Conservation (phyloP, 352 stramenopile genomes). For the Pythium dissimile region DNA sequence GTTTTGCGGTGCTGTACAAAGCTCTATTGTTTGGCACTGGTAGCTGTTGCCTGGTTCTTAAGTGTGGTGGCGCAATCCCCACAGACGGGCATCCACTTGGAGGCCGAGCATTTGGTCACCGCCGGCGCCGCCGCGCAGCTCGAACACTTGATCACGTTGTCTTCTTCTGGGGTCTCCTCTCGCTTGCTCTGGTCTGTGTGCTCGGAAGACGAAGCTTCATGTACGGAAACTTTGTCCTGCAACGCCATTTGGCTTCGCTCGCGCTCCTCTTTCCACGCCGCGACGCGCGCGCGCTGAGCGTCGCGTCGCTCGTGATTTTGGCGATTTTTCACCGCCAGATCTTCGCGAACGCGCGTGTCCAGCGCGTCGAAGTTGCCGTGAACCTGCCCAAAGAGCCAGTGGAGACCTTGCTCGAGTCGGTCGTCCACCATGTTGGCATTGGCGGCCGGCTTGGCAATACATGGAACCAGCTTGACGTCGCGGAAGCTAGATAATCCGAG, state of each 20-base stretch:
- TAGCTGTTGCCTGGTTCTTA: conserved; percentile 21
- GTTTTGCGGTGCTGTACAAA: too few species aligned
- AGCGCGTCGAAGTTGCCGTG: conserved; percentile 47
- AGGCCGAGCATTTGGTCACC: conserved; percentile 74
- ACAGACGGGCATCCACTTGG: conserved; percentile 87
- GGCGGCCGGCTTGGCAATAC: conserved; percentile 55
- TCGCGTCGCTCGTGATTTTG: conserved; percentile 50
- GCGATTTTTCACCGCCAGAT: conserved; percentile 55
- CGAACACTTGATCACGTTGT: conserved; percentile 58
- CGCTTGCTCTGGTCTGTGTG: not conserved
- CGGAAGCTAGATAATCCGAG: conserved; percentile 38
- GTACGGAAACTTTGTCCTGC: conserved; percentile 37
- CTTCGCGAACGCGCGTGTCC: conserved; percentile 39
- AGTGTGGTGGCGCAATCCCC: conserved; percentile 42
- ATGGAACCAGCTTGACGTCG: conserved; percentile 43
- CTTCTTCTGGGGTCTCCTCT: conserved; percentile 26
- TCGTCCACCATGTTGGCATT: conserved; percentile 55
- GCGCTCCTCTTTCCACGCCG: conserved; percentile 69
- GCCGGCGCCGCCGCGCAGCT: conserved; percentile 49
- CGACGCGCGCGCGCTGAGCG: conserved; percentile 58
- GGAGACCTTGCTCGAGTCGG: conserved; percentile 54
- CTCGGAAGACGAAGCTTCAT: too few species aligned
- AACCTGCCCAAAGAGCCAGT: conserved; percentile 73
- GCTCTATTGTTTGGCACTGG: conserved; percentile 23
- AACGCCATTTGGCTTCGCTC: conserved; percentile 55